phyloP scores from a whole-genome alignment of 768 basidiomycete genomes.

The Porpolomopsis calyptriformis region DNA sequence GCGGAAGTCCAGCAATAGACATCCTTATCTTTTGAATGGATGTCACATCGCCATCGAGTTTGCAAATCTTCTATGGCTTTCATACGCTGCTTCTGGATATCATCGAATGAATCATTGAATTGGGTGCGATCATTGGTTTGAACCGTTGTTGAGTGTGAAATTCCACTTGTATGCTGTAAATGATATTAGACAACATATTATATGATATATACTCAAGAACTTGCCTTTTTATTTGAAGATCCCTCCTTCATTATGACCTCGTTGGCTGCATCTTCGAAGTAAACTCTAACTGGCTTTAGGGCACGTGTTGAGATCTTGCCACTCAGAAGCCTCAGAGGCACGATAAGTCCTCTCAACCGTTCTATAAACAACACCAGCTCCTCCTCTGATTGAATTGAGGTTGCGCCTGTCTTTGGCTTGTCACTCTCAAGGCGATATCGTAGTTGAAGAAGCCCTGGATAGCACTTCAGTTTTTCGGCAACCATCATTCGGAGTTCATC shows the following conservation, averaged over 20 bases:
- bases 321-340: conserved; percentile 4
- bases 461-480: conserved; percentile 5
- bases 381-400: conserved; percentile 6
- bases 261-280: conserved; percentile 6
- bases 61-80: background rate
- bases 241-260: background rate
- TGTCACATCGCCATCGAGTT: background rate
- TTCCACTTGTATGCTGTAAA: background rate
- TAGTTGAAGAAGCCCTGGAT: conserved; percentile 1
- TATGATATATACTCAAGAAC: background rate
- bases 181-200: background rate
- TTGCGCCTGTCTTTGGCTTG: conserved; percentile 3
- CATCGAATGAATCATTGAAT: background rate
- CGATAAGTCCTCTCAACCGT: conserved; percentile 1
- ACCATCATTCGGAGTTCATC: background rate
- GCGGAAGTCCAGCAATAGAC: background rate
- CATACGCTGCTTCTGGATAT: background rate
- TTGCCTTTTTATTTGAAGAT: background rate
- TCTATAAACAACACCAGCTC: conserved; percentile 6
- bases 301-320: conserved; percentile 4
- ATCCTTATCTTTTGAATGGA: conserved; percentile 4
- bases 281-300: conserved; percentile 2
- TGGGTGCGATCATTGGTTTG: background rate
- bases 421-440: conserved; percentile 6
- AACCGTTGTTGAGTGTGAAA: background rate